These are phyloP conservation scores for Sarocladiaceae sp. DNA, from an alignment of 2,329 filamentous ascomycete genomes.

Conservation along the genomic window DNA sequence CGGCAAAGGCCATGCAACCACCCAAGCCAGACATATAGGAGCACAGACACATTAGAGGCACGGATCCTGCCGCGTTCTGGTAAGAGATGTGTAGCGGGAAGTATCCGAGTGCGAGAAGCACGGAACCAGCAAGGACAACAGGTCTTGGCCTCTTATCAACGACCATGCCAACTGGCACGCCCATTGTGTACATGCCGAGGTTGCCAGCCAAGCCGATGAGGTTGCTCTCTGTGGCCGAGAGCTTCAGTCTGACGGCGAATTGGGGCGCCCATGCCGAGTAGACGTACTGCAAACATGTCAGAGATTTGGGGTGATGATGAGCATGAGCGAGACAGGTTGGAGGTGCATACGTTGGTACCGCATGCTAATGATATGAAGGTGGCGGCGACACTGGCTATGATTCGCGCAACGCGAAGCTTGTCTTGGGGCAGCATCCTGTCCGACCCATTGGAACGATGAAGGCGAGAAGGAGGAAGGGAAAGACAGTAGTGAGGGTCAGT, in stretches of 20 bases:
- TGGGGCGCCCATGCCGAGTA: constrained; percentile 98
- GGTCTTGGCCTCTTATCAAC: constrained; percentile 76
- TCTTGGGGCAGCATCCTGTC: constrained; percentile 29
- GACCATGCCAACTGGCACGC: constrained; percentile 82
- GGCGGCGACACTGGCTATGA: constrained; percentile 78
- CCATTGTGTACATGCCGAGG: constrained; percentile 87
- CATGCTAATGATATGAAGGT: constrained; percentile 82
- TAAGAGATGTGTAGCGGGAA: constrained; percentile 79
- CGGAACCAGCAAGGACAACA: constrained; percentile 67
- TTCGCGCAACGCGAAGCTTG: constrained; percentile 55
- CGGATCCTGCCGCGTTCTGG: constrained; percentile 55
- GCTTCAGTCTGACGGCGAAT: constrained; percentile 77
- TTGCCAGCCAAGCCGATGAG: constrained; percentile 82
- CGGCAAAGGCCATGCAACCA: constrained; percentile 85
- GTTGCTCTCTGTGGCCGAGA: constrained; percentile 91
- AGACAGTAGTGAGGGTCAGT: not conserved
- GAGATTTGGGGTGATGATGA: not conserved
- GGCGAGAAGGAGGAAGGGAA: constrained; percentile 7
- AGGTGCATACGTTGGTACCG: constrained; percentile 72
- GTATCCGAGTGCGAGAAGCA: constrained; percentile 73
- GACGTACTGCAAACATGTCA: constrained; percentile 64
- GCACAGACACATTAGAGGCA: constrained; percentile 67
- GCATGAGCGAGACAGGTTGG: not conserved
- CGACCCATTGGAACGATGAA: constrained; percentile 1
- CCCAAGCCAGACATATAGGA: constrained; percentile 82